Evolutionary conservation across 371 early-diverging fungal species (phyloP).

Genomic region (Mucor saturninus): DNA sequence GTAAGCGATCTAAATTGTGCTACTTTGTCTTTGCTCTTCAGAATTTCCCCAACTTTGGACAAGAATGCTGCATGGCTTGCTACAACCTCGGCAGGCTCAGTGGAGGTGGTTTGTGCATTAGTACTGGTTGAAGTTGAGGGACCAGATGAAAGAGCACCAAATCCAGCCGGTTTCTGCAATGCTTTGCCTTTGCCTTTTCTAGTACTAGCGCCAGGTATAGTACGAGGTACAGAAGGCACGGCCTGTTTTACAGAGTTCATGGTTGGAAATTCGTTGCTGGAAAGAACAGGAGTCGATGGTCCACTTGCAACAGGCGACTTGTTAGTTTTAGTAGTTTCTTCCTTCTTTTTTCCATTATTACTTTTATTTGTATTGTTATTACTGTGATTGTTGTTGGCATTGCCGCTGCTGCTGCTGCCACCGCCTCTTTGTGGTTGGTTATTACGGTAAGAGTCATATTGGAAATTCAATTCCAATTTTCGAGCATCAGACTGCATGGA

Average conservation of each 20-base stretch:
- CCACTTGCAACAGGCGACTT: background rate
- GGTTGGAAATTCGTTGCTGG: background rate
- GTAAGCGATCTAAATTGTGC: conserved; percentile 66
- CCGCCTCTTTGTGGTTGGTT: conserved; percentile 12
- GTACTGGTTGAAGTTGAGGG: conserved; percentile 5
- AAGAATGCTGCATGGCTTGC: conserved; percentile 49
- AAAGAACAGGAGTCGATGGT: background rate
- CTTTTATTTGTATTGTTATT: background rate
- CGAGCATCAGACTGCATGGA: conserved; percentile 49
- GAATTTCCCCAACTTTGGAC: conserved; percentile 49
- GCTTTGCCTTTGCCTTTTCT: conserved; percentile 18
- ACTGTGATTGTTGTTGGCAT: background rate
- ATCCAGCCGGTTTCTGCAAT: conserved; percentile 37
- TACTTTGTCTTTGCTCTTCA: conserved; percentile 55
- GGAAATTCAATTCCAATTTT: conserved; percentile 61
- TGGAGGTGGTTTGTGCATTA: background rate
- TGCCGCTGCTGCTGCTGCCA: background rate
- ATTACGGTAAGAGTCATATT: conserved; percentile 47
- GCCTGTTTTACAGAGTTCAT: conserved; percentile 10
- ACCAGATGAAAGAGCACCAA: conserved; percentile 32
- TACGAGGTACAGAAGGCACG: conserved; percentile 9
- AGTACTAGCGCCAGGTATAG: conserved; percentile 19
- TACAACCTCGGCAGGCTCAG: conserved; percentile 4
- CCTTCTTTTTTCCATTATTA: conserved; percentile 12
- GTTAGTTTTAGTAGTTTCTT: conserved; percentile 1